Base-by-base conservation (phyloP, 495 filamentous ascomycete genomes). In the Chaetomidium leptoderma region DNA sequence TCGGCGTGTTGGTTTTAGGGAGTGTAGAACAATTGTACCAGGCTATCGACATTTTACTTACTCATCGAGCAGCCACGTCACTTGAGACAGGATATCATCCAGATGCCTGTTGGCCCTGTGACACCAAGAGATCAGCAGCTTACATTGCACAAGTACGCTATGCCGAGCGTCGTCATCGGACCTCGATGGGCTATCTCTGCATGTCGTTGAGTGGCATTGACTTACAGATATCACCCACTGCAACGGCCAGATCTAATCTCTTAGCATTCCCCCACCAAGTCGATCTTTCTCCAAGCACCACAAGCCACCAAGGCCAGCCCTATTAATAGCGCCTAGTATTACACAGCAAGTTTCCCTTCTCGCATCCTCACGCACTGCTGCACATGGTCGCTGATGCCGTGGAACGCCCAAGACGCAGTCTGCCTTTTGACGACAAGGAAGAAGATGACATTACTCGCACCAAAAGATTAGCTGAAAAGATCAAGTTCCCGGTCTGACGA, bases 11-110 rank as follows among this genome's bases (percentile, higher is more conserved):
- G 17, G 36, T 21, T 21, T 55, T 49, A 42, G 6, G 23, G 19
- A 14, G 44, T 55, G 51, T 58, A 58, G 60, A 53, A 62, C 56
- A 59, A 26, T 59, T 63, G 60, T 59, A 53, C 19, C 32, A 48
- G 56, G 36, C 26, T 42, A 52, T 55, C 42, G n/a, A 54, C 40
- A 21, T 27, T 55, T 42, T 57, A 27, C 24, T 17, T n/a, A 26
- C 17, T 50, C 19, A n/a, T 33, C 3, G 37, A 42, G 51, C 30
- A 42, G 59, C 57, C 59, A 48, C 59, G 53, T 61, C 53, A 61
- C 42, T 43, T 27, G 33, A 53, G 48, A 53, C 54, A 40, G 21
- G 57, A 13, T 27, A 44, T 6, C 26, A 16, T 27, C 3, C 27
- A 9, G 5, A 30, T 1, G 42, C 17, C 16, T 14, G 26, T 44